A percentile compares a stretch with the other conserved stretches of the same genome.
phyloP scores from a whole-genome alignment of 306 rosid species.

The Vachellia pachyceras region DNA sequence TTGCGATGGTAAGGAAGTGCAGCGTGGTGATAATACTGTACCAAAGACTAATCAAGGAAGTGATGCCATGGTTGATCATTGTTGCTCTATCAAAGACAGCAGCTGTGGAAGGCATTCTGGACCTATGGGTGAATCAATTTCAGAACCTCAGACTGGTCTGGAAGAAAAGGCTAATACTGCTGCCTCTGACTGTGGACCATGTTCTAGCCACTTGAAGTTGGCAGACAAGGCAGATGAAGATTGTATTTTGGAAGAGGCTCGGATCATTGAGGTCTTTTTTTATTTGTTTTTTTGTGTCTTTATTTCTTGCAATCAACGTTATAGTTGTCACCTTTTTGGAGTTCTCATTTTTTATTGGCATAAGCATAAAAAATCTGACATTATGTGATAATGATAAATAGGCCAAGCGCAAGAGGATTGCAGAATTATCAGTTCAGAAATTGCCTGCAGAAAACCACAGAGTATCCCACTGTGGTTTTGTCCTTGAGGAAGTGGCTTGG shows the following conservation, averaged over 20 bases:
- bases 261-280: constrained; percentile 64
- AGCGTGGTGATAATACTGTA: constrained; percentile 37
- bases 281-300: neutral
- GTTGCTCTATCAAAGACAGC: constrained; percentile 47
- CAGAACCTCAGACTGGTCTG: constrained; percentile 44
- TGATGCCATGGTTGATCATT: constrained; percentile 37
- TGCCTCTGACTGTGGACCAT: constrained; percentile 45
- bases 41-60: constrained; percentile 49
- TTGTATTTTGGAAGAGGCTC: constrained; percentile 80
- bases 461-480: constrained; percentile 81
- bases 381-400: constrained; percentile 44
- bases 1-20: constrained; percentile 46
- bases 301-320: constrained; percentile 28
- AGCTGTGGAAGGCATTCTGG: neutral
- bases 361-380: constrained; percentile 30
- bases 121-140: constrained; percentile 39
- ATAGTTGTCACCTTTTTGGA: constrained; percentile 8
- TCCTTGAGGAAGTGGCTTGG: constrained; percentile 92
- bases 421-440: constrained; percentile 65
- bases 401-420: constrained; percentile 87
- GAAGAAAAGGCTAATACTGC: constrained; percentile 44
- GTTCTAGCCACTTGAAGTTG: constrained; percentile 48
- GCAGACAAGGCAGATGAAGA: constrained; percentile 71
- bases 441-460: constrained; percentile 46
- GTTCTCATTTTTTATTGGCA: constrained; percentile 2